Percentiles rank a stretch among this genome's conserved stretches.
Evolutionary conservation across 495 filamentous ascomycete genomes (phyloP).

Genomic region (Penicillium arizonense): DNA sequence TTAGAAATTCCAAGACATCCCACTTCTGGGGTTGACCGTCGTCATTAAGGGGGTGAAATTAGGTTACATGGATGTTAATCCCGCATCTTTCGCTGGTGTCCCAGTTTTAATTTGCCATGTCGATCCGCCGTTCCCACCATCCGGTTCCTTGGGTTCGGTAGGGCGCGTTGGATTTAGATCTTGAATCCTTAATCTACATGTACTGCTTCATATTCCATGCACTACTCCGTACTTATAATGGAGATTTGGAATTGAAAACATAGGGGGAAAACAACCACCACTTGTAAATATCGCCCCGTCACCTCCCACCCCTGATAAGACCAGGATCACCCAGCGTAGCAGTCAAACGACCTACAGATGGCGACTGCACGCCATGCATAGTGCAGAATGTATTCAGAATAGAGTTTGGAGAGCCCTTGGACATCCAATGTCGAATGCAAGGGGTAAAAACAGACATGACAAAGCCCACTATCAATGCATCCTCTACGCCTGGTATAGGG

Average conservation of each 20-base stretch:
- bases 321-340: neutral
- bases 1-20: constrained; percentile 4
- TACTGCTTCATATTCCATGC: neutral
- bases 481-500: neutral
- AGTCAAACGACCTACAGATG: neutral
- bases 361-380: constrained; percentile 16
- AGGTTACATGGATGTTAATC: constrained; percentile 1
- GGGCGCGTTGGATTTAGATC: constrained; percentile 14
- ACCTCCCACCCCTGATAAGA: neutral
- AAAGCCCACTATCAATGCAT: neutral
- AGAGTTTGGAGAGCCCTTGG: constrained; percentile 4
- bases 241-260: too few species aligned
- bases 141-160: constrained; percentile 12
- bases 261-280: too few species aligned
- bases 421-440: constrained; percentile 10
- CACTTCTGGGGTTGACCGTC: neutral
- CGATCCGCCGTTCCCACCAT: constrained; percentile 7
- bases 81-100: neutral
- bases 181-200: neutral
- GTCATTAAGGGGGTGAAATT: neutral
- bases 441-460: constrained; percentile 4
- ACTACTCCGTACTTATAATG: neutral
- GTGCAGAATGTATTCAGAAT: constrained; percentile 10
- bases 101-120: neutral
- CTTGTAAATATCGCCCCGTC: too few species aligned